A percentile compares a stretch with the other conserved stretches of the same genome.
Evolutionary conservation across 352 stramenopile species (phyloP).

Genomic region (Pythium volutum): DNA sequence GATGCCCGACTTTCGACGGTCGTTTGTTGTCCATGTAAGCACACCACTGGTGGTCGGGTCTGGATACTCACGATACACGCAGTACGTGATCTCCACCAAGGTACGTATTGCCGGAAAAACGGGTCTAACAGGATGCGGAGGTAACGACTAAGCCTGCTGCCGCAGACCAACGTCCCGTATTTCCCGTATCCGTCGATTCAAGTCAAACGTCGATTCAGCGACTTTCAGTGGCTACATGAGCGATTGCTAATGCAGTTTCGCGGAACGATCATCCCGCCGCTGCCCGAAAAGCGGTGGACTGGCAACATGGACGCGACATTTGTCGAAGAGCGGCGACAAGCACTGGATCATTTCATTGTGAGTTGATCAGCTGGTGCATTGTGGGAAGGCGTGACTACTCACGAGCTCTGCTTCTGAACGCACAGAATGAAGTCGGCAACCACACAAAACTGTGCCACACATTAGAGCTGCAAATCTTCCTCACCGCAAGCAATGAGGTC

Average conservation of each 20-base stretch:
- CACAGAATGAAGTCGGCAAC: conserved; percentile 82
- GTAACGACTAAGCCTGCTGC: not conserved
- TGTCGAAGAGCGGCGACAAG: conserved; percentile 84
- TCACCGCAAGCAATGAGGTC: conserved; percentile 81
- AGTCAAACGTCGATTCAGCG: conserved; percentile 86
- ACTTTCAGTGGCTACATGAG: conserved; percentile 90
- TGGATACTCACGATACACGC: conserved; percentile 82
- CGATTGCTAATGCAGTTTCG: conserved; percentile 74
- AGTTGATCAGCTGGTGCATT: not conserved
- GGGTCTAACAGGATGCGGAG: not conserved
- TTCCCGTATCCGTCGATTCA: conserved; percentile 68
- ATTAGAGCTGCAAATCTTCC: conserved; percentile 79
- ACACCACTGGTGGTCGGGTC: conserved; percentile 76
- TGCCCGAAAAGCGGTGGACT: conserved; percentile 86
- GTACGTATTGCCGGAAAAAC: conserved; percentile 24
- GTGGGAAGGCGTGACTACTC: not conserved
- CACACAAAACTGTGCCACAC: conserved; percentile 83
- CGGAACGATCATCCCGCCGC: conserved; percentile 85
- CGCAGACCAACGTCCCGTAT: conserved; percentile 59
- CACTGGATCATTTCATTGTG: conserved; percentile 87
- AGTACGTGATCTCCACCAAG: conserved; percentile 87
- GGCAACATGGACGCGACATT: conserved; percentile 90
- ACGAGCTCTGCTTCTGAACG: conserved; percentile 3
- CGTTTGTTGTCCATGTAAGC: conserved; percentile 72
- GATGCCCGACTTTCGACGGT: conserved; percentile 44